These are phyloP conservation scores for Ampelomyces quisqualis DNA, from an alignment of 2,329 filamentous ascomycete genomes.

Conservation along the genomic window DNA sequence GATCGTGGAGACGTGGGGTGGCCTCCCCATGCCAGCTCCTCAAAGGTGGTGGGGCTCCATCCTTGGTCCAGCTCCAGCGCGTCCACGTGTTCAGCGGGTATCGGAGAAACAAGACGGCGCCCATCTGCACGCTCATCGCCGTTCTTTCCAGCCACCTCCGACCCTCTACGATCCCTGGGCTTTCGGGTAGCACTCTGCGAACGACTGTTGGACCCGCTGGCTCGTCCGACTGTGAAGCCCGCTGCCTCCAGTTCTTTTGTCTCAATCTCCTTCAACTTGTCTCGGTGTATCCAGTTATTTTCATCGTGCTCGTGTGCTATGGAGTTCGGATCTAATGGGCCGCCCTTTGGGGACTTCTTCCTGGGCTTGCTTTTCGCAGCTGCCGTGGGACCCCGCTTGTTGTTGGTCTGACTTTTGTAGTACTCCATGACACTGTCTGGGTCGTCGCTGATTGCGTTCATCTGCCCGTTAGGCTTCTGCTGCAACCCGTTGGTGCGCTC, in stretches of 20 bases:
- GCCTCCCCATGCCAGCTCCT: slow-evolving; percentile 67
- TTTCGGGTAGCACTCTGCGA: slow-evolving; percentile 35
- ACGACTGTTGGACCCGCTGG: slow-evolving; percentile 42
- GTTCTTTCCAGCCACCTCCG: slow-evolving; percentile 29
- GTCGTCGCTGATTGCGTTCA: slow-evolving; percentile 46
- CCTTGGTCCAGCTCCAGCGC: slow-evolving; percentile 26
- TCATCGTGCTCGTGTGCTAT: slow-evolving; percentile 50
- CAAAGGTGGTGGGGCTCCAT: slow-evolving; percentile 75
- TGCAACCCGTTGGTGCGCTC: slow-evolving; percentile 40
- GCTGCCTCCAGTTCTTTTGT: slow-evolving; percentile 77
- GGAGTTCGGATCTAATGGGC: slow-evolving; percentile 22
- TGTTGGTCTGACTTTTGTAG: slow-evolving; percentile 37
- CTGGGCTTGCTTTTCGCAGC: slow-evolving; percentile 25
- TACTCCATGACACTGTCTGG: slow-evolving; percentile 53
- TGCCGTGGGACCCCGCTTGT: slow-evolving; percentile 15
- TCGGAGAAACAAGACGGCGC: slow-evolving; percentile 39
- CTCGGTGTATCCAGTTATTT: slow-evolving; percentile 81
- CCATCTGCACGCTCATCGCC: slow-evolving; percentile 34
- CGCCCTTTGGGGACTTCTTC: slow-evolving; percentile 29
- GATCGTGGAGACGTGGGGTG: slow-evolving; percentile 46
- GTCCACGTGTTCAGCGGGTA: slow-evolving; percentile 50
- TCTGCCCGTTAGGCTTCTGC: slow-evolving; percentile 46
- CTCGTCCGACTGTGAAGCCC: slow-evolving; percentile 61
- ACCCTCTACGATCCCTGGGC: slow-evolving; percentile 36
- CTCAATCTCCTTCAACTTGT: slow-evolving; percentile 80